Base-by-base conservation (phyloP, 2,329 filamentous ascomycete species). In the Penicillium sp. region DNA sequence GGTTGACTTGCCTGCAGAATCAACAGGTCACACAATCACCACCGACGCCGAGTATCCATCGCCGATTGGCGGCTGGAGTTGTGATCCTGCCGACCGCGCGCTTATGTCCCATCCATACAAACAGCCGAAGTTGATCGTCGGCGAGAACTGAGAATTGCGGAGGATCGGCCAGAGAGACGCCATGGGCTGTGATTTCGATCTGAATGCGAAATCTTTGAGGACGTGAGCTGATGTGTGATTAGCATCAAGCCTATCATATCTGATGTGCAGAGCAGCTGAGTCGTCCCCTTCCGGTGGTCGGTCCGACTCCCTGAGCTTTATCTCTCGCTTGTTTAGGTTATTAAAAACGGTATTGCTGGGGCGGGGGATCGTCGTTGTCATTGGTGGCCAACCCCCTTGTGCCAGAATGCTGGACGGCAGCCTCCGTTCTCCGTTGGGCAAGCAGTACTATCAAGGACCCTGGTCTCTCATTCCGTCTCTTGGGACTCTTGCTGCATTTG, bases 51-150 rank as follows among this genome's bases (percentile, higher is more conserved):
- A 49, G 53, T 26, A 47, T 26, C 45, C 29, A 53, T 26, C 48
- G 13, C 57, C 51, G 53, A 67, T 65, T 67, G 65, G 65, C 56
- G 38, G 56, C 13, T 29, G 44, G 15, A 49, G 17, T 58, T 55
- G 54, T 52, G 55, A 62, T 62, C 49, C 46, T 56, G 55, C 55
- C 55, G 60, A 41, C 60, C 46, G 50, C 60, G 59, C 59, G 60
- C 60, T 62, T 58, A 57, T 58, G 41, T 31, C 30, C 55, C 45
- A 38, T 23, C 60, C 60, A 62, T 48, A 62, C 60, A 62, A 46
- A 30, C 9, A 19, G 21, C 3, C 6, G n/a, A 51, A 5, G 23
- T 58, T 46, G 29, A 41, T 35, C 46, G 56, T 58, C 17, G 35
- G n/a, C n/a, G 23, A 21, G 31, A 55, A 26, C 45, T 21, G n/a